Base-by-base conservation (phyloP, 2,329 filamentous ascomycete genomes). In the Exophiala aquamarina region DNA sequence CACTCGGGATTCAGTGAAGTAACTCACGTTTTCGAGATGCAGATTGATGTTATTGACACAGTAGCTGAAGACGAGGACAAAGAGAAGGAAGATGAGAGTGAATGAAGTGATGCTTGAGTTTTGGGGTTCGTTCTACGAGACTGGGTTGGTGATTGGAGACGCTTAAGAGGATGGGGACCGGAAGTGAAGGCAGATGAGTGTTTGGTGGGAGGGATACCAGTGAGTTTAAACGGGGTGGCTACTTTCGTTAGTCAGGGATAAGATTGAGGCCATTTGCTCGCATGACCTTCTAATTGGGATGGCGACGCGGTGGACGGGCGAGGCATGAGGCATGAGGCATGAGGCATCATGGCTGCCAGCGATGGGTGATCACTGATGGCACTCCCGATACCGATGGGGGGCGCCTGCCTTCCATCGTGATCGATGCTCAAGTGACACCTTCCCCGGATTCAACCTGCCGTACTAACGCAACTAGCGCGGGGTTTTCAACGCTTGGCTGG, bases 381-480 rank as follows among this genome's bases (percentile, higher is more conserved):
- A n/a, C n/a, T n/a, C n/a, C n/a, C n/a, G n/a, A n/a, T n/a, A n/a
- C n/a, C n/a, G n/a, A n/a, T n/a, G n/a, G n/a, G n/a, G n/a, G 44
- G 47, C 33, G 40, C 28, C 18, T 54, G 47, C 41, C 43, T 50
- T 41, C 48, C 48, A 47, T n/a, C n/a, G n/a, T n/a, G n/a, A n/a
- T n/a, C n/a, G n/a, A n/a, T 26, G 23, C 23, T 26, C 23, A 26
- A 26, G 23, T 26, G 23, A 26, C 23, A 26, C 23, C 23, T 55
- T 55, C 52, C 52, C 52, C 52, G 46, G 52, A 55, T 55, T 55
- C 41, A 32, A 15, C 20, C 29, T 26, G 34, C 41, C 36, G 34
- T 29, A 20, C 35, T 26, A 23, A 37, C 36, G 39, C 39, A 21
- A 23, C 38, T 52, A 55, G 49, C 42, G 49, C 45, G 52, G 52